phyloP scores from a whole-genome alignment of 2,329 filamentous ascomycete genomes.

The Bertia moriformis region DNA sequence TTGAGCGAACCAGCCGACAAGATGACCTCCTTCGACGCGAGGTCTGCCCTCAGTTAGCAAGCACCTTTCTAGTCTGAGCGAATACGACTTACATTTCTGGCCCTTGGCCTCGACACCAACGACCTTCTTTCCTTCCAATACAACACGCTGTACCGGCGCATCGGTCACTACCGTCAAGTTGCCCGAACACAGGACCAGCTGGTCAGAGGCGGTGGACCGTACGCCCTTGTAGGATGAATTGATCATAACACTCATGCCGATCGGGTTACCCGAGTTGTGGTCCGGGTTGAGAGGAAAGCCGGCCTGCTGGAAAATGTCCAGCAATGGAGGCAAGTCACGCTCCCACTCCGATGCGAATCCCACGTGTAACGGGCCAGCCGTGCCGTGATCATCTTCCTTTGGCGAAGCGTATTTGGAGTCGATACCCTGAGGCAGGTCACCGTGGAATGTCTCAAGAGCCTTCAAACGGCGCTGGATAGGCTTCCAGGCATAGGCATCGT shows the following conservation, averaged over 20 bases:
- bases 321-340: conserved; percentile 24
- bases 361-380: conserved; percentile 27
- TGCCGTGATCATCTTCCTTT: conserved; percentile 29
- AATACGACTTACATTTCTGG: conserved; percentile 16
- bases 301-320: conserved; percentile 30
- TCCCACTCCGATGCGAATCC: conserved; percentile 33
- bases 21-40: conserved; percentile 24
- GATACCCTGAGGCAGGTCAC: conserved; percentile 16
- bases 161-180: conserved; percentile 38
- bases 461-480: conserved; percentile 33
- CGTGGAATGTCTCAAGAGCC: conserved; percentile 36
- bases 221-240: conserved; percentile 31
- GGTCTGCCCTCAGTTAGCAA: conserved; percentile 10
- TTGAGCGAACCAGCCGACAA: conserved; percentile 25
- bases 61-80: conserved; percentile 1
- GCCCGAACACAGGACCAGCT: conserved; percentile 23
- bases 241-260: conserved; percentile 35
- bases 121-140: conserved; percentile 27
- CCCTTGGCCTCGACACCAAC: conserved; percentile 27
- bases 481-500: conserved; percentile 39
- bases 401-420: conserved; percentile 31
- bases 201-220: conserved; percentile 33
- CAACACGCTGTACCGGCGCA: conserved; percentile 27
- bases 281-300: conserved; percentile 35
- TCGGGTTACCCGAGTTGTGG: conserved; percentile 40